Base-by-base conservation (phyloP, 2,329 filamentous ascomycete genomes). In the Calonectria montana region DNA sequence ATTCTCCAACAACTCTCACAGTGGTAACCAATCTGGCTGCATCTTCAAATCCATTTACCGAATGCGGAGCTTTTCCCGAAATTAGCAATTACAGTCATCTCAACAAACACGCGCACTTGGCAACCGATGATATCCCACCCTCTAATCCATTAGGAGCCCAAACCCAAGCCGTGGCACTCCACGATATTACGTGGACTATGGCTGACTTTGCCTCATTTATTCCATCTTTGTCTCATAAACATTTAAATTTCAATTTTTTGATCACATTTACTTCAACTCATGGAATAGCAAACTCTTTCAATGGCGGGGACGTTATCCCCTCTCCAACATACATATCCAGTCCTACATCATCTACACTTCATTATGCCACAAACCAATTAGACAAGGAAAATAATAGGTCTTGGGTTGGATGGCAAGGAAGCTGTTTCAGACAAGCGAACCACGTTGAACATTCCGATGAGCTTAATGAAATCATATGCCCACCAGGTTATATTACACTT, bases 231-330 rank as follows among this genome's bases (percentile, higher is more conserved):
- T 9, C 39, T 7, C 25, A 23, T 18, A 15, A 9, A 5, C 27
- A 43, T 1, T 35, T 43, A 5, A 48, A 48, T 13, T 64, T 64
- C 9, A 13, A 25, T 1, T 64, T 64, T 3, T 15, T 64, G 13
- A 25, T 18, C 27, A 64, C 15, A 25, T 64, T 64, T 16, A 64
- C 61, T 23, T 37, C 61, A 18, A 48, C 61, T 1, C 61, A 64
- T 27, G 61, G 61, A 21, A 64, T 64, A 47, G 61, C 61, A 21
- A 31, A 37, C 21, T 64, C 61, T 13, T 64, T 64, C 27, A 35
- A 35, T 21, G 37, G 61, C 21, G 39, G 41, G 3, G 61, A 64
- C 16, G 23, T 41, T 25, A 45, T 43, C 21, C 6, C 39, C 8
- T 45, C 35, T 2, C 39, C 37, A 13, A 59, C 15, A 4, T 12